Evolutionary conservation across 345 rosid species (phyloP), one percentile per base, ranked within the genome.

Genomic region (Clarkia xantiana): DNA sequence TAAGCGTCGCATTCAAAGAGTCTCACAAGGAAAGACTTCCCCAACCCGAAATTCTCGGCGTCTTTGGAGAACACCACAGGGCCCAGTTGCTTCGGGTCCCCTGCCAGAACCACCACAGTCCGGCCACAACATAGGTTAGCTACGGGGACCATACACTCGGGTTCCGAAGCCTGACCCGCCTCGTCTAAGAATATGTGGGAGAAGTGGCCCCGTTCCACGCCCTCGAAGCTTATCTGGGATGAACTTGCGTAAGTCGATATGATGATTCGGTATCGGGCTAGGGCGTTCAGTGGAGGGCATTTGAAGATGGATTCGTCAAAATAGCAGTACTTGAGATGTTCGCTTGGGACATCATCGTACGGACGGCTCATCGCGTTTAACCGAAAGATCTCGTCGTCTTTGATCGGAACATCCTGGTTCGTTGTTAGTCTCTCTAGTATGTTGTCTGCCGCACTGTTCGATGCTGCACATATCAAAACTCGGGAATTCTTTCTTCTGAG

Each of bases 81-180:
- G 57, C 87, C 83, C 43, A 80, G 62, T 41, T 80, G 87, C 79
- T 55, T 72, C 0, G 87, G 81, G 17, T 80, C 87, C 54, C 87
- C 87, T 1, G 87, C 83, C 11, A 77, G 74, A 52, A 80, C 81
- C 42, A 80, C 74, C 18, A 77, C 81, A 0, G 81, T 80, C 20
- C 67, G 62, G 36, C 51, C 68, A 13, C 7, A 41, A 54, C 77
- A 68, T 17, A 77, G 63, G 62, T 62, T 55, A 42, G 75, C 66
- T 2, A 77, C 25, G 0, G 87, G 77, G 42, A 80, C 53, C 87
- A 80, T 80, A 71, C 63, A 65, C 61, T 80, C 87, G 11, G 87
- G 83, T 51, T 80, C 87, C 0, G 83, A 80, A 17, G 83, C 87
- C 71, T 80, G 87, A 53, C 81, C 87, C 6, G 87, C 83, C 71